A percentile compares a stretch with the other conserved stretches of the same genome.
phyloP scores from a whole-genome alignment of 163 green algal genomes.

The Volvox carteri region DNA sequence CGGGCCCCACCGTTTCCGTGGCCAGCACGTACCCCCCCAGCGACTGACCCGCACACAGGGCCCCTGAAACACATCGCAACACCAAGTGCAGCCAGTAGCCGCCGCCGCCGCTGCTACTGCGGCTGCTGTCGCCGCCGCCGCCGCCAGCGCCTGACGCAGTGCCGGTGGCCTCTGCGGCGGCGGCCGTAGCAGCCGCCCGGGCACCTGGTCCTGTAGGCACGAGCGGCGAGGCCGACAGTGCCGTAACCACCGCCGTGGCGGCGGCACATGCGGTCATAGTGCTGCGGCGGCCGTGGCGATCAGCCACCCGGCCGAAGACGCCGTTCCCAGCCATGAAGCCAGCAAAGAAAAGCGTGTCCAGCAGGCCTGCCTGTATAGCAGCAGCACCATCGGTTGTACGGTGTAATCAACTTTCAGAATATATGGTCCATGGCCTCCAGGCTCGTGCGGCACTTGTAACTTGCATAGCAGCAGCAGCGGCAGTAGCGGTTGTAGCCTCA shows the following conservation, averaged over 20 bases:
- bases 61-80: slow-evolving; percentile 2
- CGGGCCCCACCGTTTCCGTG: slow-evolving; percentile 58
- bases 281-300: slow-evolving; percentile 52
- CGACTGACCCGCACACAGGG: slow-evolving; percentile 57
- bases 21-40: slow-evolving; percentile 59
- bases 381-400: no score
- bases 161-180: not conserved
- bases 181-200: slow-evolving; percentile 6
- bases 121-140: no score
- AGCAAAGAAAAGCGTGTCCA: slow-evolving; percentile 57
- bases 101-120: not conserved
- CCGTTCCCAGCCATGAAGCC: slow-evolving; percentile 62
- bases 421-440: no score
- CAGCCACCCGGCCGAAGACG: slow-evolving; percentile 51
- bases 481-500: no score
- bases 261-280: slow-evolving; percentile 13
- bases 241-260: slow-evolving; percentile 2
- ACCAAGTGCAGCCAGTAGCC: slow-evolving; percentile 29
- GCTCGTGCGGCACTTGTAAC: not conserved
- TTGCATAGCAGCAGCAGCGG: not conserved
- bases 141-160: not conserved
- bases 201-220: slow-evolving; percentile 5
- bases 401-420: no score
- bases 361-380: not conserved
- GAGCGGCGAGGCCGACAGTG: slow-evolving; percentile 23